These are phyloP conservation scores for Penicillium paxilli DNA, from an alignment of 495 filamentous ascomycete genomes.

Conservation along the genomic window DNA sequence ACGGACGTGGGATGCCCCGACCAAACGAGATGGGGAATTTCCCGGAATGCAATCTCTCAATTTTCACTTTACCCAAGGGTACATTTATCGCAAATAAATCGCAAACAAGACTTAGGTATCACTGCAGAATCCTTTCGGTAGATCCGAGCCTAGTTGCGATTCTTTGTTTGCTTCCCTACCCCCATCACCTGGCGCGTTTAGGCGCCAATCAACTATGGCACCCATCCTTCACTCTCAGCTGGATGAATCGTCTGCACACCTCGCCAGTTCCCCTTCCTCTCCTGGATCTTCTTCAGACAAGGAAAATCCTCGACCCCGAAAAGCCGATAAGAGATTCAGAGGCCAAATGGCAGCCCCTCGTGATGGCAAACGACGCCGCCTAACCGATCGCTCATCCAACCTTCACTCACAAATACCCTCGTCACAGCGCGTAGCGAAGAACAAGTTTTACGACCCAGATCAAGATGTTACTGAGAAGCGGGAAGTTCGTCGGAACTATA, in stretches of 20 bases:
- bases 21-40: neutral
- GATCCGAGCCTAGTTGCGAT: neutral
- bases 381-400: constrained; percentile 36
- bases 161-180: constrained; percentile 7
- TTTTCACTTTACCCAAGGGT: neutral
- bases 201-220: constrained; percentile 31
- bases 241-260: constrained; percentile 18
- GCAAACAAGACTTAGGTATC: neutral
- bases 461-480: constrained; percentile 81
- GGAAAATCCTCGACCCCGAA: constrained; percentile 46
- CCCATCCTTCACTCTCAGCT: constrained; percentile 21
- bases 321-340: constrained; percentile 23
- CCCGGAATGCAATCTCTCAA: neutral
- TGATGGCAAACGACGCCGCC: constrained; percentile 43
- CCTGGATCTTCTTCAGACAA: constrained; percentile 55
- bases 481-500: constrained; percentile 62
- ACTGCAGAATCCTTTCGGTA: neutral
- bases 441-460: constrained; percentile 79
- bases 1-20: neutral
- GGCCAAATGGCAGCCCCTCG: constrained; percentile 30
- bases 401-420: constrained; percentile 26
- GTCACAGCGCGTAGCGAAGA: constrained; percentile 29
- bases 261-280: constrained; percentile 39
- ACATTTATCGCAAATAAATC: neutral
- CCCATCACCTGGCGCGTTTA: constrained; percentile 8